Conservation (phyloP, 495 filamentous ascomycete species). For the Lineolata rhizophorae region DNA sequence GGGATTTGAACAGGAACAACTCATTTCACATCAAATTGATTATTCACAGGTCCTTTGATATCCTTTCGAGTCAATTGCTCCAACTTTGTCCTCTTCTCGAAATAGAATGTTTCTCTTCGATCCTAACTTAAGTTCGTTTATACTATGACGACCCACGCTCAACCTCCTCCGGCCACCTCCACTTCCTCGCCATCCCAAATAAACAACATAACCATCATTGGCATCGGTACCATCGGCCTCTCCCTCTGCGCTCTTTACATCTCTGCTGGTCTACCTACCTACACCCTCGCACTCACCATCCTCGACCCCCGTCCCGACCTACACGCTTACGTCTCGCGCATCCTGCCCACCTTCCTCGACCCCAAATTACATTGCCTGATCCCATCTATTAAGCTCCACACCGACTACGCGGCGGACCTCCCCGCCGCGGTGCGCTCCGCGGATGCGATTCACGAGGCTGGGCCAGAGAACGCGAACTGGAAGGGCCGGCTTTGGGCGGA, state of each 20-base stretch:
- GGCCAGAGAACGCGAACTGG: conserved; percentile 28
- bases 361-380: conserved; percentile 11
- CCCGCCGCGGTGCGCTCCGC: conserved; percentile 22
- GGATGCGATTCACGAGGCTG: conserved; percentile 35
- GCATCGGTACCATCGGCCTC: conserved; percentile 36
- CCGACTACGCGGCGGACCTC: conserved; percentile 18
- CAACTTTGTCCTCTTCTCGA: no score
- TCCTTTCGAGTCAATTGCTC: no score
- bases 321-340: conserved; percentile 21
- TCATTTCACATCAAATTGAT: no score
- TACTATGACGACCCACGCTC: no score
- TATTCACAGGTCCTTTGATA: no score
- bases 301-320: conserved; percentile 31
- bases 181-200: no score
- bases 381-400: conserved; percentile 5
- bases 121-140: no score
- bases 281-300: conserved; percentile 22
- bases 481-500: conserved; percentile 29
- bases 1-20: no score
- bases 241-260: conserved; percentile 36
- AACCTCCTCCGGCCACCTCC: no score
- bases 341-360: conserved; percentile 18
- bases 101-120: no score
- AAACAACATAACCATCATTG: conserved; percentile 31
- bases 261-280: conserved; percentile 15